Base-by-base conservation (phyloP, 192 early-diverging fungal genomes). In the Backusella psychrophila region DNA sequence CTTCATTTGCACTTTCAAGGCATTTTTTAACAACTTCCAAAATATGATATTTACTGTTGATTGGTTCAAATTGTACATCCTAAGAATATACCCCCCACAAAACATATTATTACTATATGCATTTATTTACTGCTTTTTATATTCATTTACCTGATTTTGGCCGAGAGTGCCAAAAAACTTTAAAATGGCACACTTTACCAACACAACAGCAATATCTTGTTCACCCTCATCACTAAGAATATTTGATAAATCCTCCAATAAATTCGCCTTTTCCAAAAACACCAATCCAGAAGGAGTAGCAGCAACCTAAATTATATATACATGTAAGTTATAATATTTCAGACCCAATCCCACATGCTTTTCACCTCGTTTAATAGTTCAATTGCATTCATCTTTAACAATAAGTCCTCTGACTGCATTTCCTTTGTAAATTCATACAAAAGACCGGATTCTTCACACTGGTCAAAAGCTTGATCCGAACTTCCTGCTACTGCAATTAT, bases 151-250 rank as follows among this genome's bases (percentile, higher is more conserved):
- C 70, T 71, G 15, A 0, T 73, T 68, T 39, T 68, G 75, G 17
- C 75, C 76, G 38, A 87, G 33, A 59, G 44, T 73, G 12, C 80
- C 86, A 78, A 87, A 86, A 65, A 89, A 84, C 46, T 86, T 87
- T 70, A 89, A 59, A 11, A 78, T 72, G 14, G 82, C 82, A 68
- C 79, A 78, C 67, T 75, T 78, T 12, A 77, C 39, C 34, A 89
- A 67, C 5, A 79, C 76, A 7, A 75, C 56, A 23, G 69, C 78
- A 21, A 83, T 70, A 65, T 87, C 84, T 4, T 21, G 41, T 1
- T 67, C 72, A 42, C 81, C 71, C 41, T 74, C 70, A 17, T 59
- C 34, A 15, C 68, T 42, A 46, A 88, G 46, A 7, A 79, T 26
- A n/a, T 52, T 71, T 41, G 72, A 74, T 12, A 88, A 65, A 15